These are phyloP conservation scores for Warburgia ugandensis DNA, from an alignment of 164 flowering plant species.

Conservation along the genomic window DNA sequence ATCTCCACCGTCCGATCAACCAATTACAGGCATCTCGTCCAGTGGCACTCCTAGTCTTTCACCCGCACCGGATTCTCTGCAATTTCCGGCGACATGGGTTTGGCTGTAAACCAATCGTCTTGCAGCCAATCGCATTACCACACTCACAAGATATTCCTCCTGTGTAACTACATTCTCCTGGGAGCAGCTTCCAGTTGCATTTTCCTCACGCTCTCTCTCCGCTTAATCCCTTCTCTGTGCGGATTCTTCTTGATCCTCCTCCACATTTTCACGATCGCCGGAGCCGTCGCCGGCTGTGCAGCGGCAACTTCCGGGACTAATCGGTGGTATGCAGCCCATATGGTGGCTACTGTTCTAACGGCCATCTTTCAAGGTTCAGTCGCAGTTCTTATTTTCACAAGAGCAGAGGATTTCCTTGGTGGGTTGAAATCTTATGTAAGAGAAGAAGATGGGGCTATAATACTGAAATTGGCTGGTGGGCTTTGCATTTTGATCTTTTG, in stretches of 20 bases:
- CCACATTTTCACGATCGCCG: conserved; percentile 53
- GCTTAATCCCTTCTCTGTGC: conserved; percentile 62
- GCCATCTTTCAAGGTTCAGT: conserved; percentile 83
- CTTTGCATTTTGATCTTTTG: conserved; percentile 38
- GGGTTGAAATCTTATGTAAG: conserved; percentile 56
- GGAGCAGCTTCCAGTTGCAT: conserved; percentile 86
- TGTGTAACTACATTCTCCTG: conserved; percentile 69
- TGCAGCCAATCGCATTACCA: neutral
- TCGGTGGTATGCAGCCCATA: conserved; percentile 59
- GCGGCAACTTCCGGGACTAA: conserved; percentile 37
- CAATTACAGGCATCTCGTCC: too few species aligned
- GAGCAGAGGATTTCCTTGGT: conserved; percentile 44
- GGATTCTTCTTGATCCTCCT: conserved; percentile 78
- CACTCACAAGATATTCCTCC: conserved; percentile 56
- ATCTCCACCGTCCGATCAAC: neutral
- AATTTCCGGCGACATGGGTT: neutral
- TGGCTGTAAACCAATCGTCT: neutral
- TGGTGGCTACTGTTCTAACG: conserved; percentile 67
- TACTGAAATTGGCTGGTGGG: conserved; percentile 59
- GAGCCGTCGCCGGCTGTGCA: conserved; percentile 46
- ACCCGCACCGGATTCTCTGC: neutral
- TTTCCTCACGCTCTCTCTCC: conserved; percentile 76
- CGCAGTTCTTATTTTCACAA: conserved; percentile 54
- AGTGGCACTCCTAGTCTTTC: too few species aligned
- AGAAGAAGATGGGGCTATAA: conserved; percentile 57